Evolutionary conservation across 2,329 filamentous ascomycete genomes (phyloP).

Genomic region (Setomelanomma holmii): DNA sequence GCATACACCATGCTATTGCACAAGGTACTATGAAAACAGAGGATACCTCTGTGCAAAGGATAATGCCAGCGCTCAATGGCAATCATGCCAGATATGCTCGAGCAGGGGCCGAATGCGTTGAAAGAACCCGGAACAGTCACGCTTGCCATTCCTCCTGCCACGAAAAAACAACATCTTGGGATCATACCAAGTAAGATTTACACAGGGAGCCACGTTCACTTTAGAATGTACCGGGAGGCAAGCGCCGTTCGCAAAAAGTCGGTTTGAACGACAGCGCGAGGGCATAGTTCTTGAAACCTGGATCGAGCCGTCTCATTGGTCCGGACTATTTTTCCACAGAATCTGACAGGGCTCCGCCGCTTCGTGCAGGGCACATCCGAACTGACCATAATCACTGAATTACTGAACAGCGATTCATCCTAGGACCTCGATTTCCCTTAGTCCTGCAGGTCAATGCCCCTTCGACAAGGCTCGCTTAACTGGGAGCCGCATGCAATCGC

Average conservation of each 20-base stretch:
- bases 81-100: not conserved
- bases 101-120: not conserved
- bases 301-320: not conserved
- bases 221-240: not conserved
- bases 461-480: not conserved
- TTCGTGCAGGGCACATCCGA: not conserved
- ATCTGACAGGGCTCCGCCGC: not conserved
- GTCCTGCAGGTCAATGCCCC: not conserved
- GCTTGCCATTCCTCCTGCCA: not conserved
- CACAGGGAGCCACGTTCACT: not conserved
- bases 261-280: not conserved
- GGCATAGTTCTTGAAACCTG: not conserved
- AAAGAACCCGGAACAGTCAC: not conserved
- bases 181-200: not conserved
- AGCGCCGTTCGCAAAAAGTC: not conserved
- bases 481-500: not conserved
- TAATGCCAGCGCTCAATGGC: not conserved
- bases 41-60: not conserved
- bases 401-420: not conserved
- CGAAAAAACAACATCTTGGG: not conserved
- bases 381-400: too few relatives aligned
- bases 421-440: not conserved
- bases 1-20: not conserved
- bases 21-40: not conserved
- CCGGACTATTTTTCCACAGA: not conserved